Evolutionary conservation across 257 asterid species (phyloP).

Genomic region (Solanum stenotomum): DNA sequence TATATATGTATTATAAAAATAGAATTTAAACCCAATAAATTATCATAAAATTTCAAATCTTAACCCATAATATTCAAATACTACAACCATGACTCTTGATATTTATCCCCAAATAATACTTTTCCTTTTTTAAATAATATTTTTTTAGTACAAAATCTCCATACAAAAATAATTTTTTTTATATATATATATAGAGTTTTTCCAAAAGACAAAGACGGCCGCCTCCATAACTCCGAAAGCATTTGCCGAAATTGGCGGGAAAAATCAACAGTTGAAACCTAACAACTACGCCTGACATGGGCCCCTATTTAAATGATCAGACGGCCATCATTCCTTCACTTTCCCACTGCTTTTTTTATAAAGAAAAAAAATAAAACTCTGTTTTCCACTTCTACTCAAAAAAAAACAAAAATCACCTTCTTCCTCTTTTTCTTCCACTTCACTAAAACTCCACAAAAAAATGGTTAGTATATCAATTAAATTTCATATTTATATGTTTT

Average conservation of each 20-base stretch:
- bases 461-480: background rate
- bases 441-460: background rate
- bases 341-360: slow-evolving; percentile 17
- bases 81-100: background rate
- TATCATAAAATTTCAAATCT: background rate
- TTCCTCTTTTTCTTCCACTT: background rate
- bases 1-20: no score
- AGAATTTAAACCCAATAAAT: background rate
- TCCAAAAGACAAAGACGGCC: slow-evolving; percentile 20
- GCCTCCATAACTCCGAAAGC: slow-evolving; percentile 30
- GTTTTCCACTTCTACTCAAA: background rate
- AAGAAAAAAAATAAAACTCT: background rate
- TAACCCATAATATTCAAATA: background rate
- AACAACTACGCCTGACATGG: background rate
- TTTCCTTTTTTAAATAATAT: background rate
- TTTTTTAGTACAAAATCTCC: background rate
- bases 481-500: background rate
- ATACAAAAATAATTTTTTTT: background rate
- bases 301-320: slow-evolving; percentile 15
- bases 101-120: background rate
- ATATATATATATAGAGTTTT: background rate
- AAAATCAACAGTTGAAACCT: background rate
- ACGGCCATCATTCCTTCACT: slow-evolving; percentile 10
- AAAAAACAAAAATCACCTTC: background rate
- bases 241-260: slow-evolving; percentile 50